Conservation (phyloP, 176 grass and related monocot genomes). For the Rhynchospora tenuis region DNA sequence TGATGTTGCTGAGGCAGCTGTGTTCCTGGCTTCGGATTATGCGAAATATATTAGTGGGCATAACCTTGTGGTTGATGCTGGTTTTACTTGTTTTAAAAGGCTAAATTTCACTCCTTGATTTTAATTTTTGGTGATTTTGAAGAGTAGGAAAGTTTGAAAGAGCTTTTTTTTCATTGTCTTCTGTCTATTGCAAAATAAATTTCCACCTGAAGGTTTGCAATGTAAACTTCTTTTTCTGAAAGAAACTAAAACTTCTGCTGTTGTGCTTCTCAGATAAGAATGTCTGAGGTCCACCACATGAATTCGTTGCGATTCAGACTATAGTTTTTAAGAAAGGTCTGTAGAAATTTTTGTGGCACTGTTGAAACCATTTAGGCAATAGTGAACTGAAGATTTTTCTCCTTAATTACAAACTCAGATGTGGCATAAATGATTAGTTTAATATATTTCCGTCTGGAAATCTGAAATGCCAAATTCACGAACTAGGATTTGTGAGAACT, state of each 20-base stretch:
- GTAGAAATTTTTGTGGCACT: neutral
- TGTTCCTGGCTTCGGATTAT: conserved; percentile 60
- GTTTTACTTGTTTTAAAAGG: conserved; percentile 27
- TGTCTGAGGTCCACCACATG: neutral
- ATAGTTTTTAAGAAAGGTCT: neutral
- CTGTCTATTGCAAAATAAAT: no score
- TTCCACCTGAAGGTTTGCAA: no score
- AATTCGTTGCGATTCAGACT: neutral
- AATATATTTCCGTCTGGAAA: neutral
- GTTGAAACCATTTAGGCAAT: neutral
- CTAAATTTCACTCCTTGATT: neutral
- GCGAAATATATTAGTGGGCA: conserved; percentile 50
- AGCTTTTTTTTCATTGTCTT: neutral
- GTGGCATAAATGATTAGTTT: neutral
- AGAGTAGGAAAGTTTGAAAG: neutral
- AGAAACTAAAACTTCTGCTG: neutral
- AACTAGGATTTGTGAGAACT: no score
- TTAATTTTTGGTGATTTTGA: neutral
- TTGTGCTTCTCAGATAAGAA: neutral
- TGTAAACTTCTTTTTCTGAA: neutral
- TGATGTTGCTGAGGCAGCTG: conserved; percentile 42
- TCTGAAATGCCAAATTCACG: no score
- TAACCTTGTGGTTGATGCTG: conserved; percentile 64
- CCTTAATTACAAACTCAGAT: neutral
- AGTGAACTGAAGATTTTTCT: neutral